Conservation (phyloP, 768 basidiomycete species). For the Boletus barrowsii region DNA sequence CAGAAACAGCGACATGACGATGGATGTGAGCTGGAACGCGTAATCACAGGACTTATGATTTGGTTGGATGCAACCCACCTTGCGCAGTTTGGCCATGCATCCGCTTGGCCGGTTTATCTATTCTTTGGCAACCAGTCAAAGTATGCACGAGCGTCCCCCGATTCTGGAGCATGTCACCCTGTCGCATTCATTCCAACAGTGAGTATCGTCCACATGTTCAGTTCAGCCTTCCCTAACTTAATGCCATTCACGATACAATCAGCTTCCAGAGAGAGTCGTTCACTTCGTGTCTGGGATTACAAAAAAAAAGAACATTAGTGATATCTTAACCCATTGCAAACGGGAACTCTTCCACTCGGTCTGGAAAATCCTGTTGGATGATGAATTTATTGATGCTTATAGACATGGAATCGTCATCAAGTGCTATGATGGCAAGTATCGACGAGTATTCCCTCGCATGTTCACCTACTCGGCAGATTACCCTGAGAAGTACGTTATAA, state of each 20-base stretch:
- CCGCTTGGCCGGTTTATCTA: not conserved
- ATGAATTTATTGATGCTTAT: conserved; percentile 24
- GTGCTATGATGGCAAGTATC: conserved; percentile 20
- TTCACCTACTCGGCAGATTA: conserved; percentile 38
- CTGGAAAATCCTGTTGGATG: not conserved
- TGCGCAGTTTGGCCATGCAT: not conserved
- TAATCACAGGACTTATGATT: not conserved
- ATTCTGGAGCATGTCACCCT: not conserved
- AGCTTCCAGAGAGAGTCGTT: not conserved
- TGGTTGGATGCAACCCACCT: not conserved
- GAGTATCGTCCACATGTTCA: not conserved
- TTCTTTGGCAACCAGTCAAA: not conserved
- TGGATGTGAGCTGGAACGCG: conserved; percentile 11
- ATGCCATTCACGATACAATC: not conserved
- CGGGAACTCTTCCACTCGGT: not conserved
- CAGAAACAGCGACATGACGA: conserved; percentile 14
- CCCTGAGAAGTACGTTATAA: conserved; percentile 29
- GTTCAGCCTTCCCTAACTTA: no score
- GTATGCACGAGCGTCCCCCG: not conserved
- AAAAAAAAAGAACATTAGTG: not conserved
- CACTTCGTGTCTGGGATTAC: not conserved
- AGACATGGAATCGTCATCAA: conserved; percentile 20
- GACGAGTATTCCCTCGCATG: conserved; percentile 24
- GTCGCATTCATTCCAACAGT: not conserved
- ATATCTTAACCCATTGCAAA: not conserved